phyloP scores from a whole-genome alignment of 768 basidiomycete species.

The Amanita pallidorosea region DNA sequence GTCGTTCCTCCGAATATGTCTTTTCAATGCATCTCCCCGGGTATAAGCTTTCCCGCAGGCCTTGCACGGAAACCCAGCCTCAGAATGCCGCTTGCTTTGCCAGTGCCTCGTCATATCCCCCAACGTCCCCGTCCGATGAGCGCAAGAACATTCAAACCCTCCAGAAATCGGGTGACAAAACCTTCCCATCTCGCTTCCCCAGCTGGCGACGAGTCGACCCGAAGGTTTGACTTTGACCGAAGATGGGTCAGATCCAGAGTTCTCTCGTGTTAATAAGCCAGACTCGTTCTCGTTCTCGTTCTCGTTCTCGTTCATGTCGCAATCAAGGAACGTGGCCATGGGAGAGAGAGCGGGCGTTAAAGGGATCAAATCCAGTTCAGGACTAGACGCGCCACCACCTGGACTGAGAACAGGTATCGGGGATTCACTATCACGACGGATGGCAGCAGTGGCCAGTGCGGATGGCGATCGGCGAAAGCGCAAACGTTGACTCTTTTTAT shows the following conservation, averaged over 20 bases:
- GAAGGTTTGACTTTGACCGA: neutral
- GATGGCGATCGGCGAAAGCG: neutral
- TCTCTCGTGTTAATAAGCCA: too few relatives aligned
- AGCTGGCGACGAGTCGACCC: neutral
- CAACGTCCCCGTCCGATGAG: neutral
- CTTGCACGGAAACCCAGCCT: neutral
- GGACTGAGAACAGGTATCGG: neutral
- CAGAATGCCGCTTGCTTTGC: conserved; percentile 1
- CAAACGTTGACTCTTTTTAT: neutral
- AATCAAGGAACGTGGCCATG: neutral
- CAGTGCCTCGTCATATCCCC: neutral
- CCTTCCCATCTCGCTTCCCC: neutral
- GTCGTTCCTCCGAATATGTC: neutral
- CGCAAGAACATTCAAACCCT: conserved; percentile 1
- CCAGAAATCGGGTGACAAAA: neutral
- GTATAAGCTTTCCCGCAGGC: neutral
- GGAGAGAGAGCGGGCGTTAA: neutral
- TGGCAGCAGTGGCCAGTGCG: neutral
- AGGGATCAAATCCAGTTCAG: neutral
- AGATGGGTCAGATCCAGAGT: too few relatives aligned
- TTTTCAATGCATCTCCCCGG: conserved; percentile 2
- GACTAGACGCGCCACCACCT: neutral
- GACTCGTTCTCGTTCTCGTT: too few relatives aligned
- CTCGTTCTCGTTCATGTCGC: neutral
- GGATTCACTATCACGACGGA: neutral